Conservation (phyloP, 2,329 filamentous ascomycete species). For the Neofusicoccum parvum region DNA sequence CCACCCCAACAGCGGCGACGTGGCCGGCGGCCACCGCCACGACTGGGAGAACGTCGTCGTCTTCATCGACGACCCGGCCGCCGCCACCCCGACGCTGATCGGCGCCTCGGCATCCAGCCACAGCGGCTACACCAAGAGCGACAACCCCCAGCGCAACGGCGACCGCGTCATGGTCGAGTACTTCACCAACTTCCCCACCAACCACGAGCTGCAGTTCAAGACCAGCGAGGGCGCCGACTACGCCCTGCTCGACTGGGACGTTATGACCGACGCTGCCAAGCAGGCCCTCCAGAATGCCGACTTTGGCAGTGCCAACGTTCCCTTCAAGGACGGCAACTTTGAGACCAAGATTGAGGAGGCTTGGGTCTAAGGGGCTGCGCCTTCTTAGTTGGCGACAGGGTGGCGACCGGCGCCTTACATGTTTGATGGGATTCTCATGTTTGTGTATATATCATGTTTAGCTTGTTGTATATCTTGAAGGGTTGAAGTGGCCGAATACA, state of each 20-base stretch:
- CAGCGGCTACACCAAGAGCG: constrained; percentile 36
- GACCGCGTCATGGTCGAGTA: constrained; percentile 37
- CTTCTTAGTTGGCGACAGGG: no score
- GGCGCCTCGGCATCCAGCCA: constrained; percentile 45
- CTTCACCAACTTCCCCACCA: constrained; percentile 32
- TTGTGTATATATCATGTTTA: no score
- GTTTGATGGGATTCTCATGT: no score
- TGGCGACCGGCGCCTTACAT: no score
- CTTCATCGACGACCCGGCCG: constrained; percentile 32
- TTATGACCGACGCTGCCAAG: constrained; percentile 38
- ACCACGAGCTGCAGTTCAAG: constrained; percentile 25
- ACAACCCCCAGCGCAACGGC: constrained; percentile 25
- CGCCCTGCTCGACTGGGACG: constrained; percentile 47
- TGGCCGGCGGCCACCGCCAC: constrained; percentile 43
- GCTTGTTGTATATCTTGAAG: no score
- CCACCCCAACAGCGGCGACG: constrained; percentile 35
- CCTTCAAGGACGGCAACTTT: constrained; percentile 40
- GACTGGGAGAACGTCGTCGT: constrained; percentile 46
- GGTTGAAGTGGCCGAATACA: no score
- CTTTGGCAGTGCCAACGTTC: constrained; percentile 47
- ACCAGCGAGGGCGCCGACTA: neutral
- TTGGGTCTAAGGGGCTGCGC: neutral
- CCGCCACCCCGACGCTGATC: constrained; percentile 34
- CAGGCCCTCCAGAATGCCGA: constrained; percentile 42
- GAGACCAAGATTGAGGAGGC: constrained; percentile 20